These are phyloP conservation scores for Flaveria ramosissima DNA, from an alignment of 129 eudicot species.

Conservation along the genomic window DNA sequence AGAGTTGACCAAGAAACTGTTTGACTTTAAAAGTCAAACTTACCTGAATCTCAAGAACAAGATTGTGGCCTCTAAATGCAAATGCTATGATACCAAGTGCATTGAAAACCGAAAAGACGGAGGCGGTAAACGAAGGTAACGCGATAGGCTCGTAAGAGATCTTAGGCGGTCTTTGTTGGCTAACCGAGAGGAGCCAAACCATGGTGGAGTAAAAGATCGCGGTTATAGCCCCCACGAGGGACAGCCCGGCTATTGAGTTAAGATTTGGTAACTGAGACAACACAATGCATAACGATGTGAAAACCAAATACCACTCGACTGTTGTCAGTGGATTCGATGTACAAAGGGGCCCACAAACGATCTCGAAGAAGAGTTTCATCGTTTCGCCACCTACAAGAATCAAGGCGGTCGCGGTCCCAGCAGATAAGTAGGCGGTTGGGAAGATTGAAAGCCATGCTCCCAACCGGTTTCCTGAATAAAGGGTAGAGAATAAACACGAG, in stretches of 20 bases:
- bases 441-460: slow-evolving; percentile 97
- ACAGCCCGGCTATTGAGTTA: slow-evolving; percentile 94
- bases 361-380: slow-evolving; percentile 86
- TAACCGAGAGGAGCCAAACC: slow-evolving; percentile 96
- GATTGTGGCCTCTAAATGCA: slow-evolving; percentile 92
- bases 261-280: slow-evolving; percentile 93
- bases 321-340: slow-evolving; percentile 85
- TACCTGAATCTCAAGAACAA: slow-evolving; percentile 91
- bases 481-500: not conserved
- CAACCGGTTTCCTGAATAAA: slow-evolving; percentile 64
- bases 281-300: slow-evolving; percentile 84
- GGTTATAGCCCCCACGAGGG: slow-evolving; percentile 92
- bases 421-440: slow-evolving; percentile 89
- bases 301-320: slow-evolving; percentile 95
- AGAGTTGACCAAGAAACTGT: not conserved
- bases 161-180: slow-evolving; percentile 71
- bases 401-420: slow-evolving; percentile 93
- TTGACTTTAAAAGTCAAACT: slow-evolving; percentile 19
- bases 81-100: slow-evolving; percentile 95
- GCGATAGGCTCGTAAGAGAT: slow-evolving; percentile 70
- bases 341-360: slow-evolving; percentile 87
- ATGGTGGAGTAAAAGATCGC: slow-evolving; percentile 86
- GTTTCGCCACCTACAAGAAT: slow-evolving; percentile 94
- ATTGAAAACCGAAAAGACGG: slow-evolving; percentile 64
- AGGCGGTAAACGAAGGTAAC: slow-evolving; percentile 59